Percentiles rank a stretch among this genome's conserved stretches.
Conservation (phyloP, 306 rosid genomes). For the Cyamopsis tetragonoloba region DNA sequence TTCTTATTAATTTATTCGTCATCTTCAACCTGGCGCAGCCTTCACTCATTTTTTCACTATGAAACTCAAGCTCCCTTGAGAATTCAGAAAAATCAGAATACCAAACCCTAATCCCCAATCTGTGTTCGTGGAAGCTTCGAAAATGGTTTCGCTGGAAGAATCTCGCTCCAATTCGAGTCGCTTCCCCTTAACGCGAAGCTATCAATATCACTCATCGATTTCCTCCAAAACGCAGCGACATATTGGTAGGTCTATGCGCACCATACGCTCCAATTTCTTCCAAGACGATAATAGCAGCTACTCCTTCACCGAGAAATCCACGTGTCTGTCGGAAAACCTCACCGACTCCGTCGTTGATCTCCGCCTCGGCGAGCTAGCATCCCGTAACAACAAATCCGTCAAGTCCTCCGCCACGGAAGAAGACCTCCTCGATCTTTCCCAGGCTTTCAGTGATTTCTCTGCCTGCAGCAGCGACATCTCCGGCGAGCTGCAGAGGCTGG, state of each 20-base stretch:
- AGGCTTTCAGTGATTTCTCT: conserved; percentile 80
- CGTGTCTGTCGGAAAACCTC: conserved; percentile 57
- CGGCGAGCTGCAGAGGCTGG: conserved; percentile 84
- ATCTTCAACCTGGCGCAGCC: conserved; percentile 18
- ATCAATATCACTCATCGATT: conserved; percentile 46
- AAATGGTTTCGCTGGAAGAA: conserved; percentile 83
- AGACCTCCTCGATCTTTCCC: conserved; percentile 79
- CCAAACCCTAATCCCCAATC: background rate
- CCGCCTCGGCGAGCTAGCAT: conserved; percentile 81
- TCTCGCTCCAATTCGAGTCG: conserved; percentile 60
- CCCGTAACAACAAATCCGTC: conserved; percentile 40
- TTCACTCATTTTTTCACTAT: conserved; percentile 22
- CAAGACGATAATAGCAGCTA: conserved; percentile 44
- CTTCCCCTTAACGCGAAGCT: conserved; percentile 44
- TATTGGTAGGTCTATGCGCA: conserved; percentile 89
- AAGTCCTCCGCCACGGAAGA: conserved; percentile 41
- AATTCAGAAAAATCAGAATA: background rate
- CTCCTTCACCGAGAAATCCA: conserved; percentile 47
- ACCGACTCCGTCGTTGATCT: conserved; percentile 87
- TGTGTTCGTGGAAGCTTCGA: background rate
- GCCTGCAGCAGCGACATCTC: conserved; percentile 93
- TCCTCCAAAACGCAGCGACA: conserved; percentile 53
- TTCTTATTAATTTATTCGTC: conserved; percentile 8
- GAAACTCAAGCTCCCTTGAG: conserved; percentile 26
- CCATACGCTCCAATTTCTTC: conserved; percentile 70